A percentile compares a stretch with the other conserved stretches of the same genome.
Conservation (phyloP, 2,329 filamentous ascomycete genomes). For the Emmonsiellopsis sp. region DNA sequence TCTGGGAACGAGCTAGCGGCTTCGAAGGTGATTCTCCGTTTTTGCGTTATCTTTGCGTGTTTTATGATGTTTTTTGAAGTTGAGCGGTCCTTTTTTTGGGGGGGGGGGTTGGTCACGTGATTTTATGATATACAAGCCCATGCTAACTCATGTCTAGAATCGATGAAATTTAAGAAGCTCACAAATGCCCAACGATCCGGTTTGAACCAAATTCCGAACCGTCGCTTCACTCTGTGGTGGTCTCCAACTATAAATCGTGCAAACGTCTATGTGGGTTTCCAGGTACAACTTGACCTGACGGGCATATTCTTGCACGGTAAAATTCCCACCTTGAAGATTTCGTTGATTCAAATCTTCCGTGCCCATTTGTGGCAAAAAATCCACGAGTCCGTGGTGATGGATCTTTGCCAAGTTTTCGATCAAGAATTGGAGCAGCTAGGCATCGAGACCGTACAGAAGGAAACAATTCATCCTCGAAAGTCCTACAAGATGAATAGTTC, state of each 20-base stretch:
- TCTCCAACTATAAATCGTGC: conserved; percentile 86
- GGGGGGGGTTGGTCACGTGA: no score
- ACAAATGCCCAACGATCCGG: conserved; percentile 95
- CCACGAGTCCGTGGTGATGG: conserved; percentile 97
- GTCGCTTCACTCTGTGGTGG: conserved; percentile 98
- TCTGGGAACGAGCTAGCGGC: conserved; percentile 71
- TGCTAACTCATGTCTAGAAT: conserved; percentile 18
- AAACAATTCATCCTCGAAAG: conserved; percentile 97
- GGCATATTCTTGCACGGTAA: conserved; percentile 99
- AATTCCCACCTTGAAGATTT: conserved; percentile 96
- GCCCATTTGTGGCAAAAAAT: conserved; percentile 99
- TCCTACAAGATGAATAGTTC: conserved; percentile 99
- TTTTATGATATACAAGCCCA: neutral
- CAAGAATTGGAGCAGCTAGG: conserved; percentile 92
- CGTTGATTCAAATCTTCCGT: conserved; percentile 96
- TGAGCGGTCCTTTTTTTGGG: no score
- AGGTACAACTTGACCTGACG: conserved; percentile 93
- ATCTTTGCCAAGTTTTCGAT: conserved; percentile 96
- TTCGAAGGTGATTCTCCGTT: no score
- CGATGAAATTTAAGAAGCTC: conserved; percentile 98
- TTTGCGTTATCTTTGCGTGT: no score
- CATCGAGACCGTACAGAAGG: conserved; percentile 96
- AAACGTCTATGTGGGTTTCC: conserved; percentile 98
- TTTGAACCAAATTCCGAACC: conserved; percentile 97
- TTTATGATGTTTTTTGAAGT: no score